Evolutionary conservation across 1,139 yeast genomes (phyloP).

Genomic region (Pichia norvegensis): DNA sequence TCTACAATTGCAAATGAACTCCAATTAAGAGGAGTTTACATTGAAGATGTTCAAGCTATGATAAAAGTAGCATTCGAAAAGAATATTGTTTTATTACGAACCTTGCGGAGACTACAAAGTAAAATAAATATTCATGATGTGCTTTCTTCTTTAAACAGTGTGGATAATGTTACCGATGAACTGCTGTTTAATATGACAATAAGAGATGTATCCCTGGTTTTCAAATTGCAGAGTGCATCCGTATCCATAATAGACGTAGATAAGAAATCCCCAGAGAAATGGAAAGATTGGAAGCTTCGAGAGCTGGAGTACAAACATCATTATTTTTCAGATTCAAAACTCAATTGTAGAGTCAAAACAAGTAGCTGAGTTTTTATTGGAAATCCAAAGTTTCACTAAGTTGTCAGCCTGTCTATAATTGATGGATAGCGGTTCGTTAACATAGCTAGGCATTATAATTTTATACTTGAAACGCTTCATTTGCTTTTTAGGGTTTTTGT

Average conservation of each 20-base stretch:
- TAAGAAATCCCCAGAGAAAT: constrained; percentile 22
- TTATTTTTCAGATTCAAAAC: constrained; percentile 10
- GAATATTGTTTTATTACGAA: constrained; percentile 11
- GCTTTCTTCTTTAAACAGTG: constrained; percentile 28
- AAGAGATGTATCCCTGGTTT: constrained; percentile 48
- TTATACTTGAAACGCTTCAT: constrained; percentile 21
- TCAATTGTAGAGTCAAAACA: constrained; percentile 13
- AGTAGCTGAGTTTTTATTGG: constrained; percentile 1
- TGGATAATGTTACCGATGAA: constrained; percentile 38
- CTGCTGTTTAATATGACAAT: constrained; percentile 46
- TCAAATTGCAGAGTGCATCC: constrained; percentile 27
- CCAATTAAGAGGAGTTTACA: neutral
- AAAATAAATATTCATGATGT: constrained; percentile 18
- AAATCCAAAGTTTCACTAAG: constrained; percentile 11
- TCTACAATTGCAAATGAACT: constrained; percentile 13
- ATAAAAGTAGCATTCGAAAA: constrained; percentile 6
- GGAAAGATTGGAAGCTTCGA: constrained; percentile 23
- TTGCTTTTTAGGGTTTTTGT: neutral
- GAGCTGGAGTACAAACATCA: constrained; percentile 17
- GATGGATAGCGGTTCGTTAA: constrained; percentile 15
- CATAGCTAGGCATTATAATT: constrained; percentile 24
- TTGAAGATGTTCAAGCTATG: neutral
- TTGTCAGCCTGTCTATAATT: constrained; percentile 4
- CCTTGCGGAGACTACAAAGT: constrained; percentile 21
- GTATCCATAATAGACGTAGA: constrained; percentile 41